Evolutionary conservation across 2,329 filamentous ascomycete species (phyloP).

Genomic region (Chaetomium sp.): DNA sequence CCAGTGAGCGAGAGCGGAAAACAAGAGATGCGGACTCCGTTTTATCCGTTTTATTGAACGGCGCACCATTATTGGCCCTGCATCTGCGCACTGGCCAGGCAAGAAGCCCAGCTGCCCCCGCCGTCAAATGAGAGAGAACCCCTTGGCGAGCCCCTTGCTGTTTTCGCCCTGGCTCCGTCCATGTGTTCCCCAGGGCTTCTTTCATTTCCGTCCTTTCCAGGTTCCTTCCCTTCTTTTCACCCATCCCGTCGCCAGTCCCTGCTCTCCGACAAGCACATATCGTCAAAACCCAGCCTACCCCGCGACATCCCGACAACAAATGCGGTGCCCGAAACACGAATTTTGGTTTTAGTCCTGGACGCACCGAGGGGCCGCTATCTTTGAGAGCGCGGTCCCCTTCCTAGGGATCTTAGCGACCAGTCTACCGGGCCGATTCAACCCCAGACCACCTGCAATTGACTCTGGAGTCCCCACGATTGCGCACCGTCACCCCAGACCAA

Average conservation of each 20-base stretch:
- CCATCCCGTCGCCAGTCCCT: background rate
- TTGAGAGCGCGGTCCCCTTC: constrained; percentile 23
- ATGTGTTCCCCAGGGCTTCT: constrained; percentile 9
- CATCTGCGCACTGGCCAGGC: constrained; percentile 12
- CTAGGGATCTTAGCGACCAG: constrained; percentile 24
- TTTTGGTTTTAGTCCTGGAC: constrained; percentile 6
- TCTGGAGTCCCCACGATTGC: constrained; percentile 38
- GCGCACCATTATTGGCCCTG: constrained; percentile 10
- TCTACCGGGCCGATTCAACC: constrained; percentile 37
- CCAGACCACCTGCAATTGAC: constrained; percentile 33
- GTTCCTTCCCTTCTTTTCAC: constrained; percentile 2
- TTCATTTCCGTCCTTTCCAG: constrained; percentile 18
- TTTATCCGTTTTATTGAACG: constrained; percentile 12
- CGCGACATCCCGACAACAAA: background rate
- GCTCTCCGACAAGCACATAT: background rate
- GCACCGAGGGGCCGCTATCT: constrained; percentile 7
- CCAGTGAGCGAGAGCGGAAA: background rate
- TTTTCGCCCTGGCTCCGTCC: constrained; percentile 16
- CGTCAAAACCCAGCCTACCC: background rate
- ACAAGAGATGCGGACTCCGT: constrained; percentile 2
- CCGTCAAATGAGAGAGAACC: constrained; percentile 22
- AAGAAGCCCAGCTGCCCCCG: constrained; percentile 14
- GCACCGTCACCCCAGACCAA: constrained; percentile 28
- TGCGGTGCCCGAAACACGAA: background rate
- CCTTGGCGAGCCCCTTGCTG: constrained; percentile 19